Evolutionary conservation across 257 asterid genomes (phyloP), one percentile per base, ranked within the genome.

Genomic region (Primulina huaijiensis): DNA sequence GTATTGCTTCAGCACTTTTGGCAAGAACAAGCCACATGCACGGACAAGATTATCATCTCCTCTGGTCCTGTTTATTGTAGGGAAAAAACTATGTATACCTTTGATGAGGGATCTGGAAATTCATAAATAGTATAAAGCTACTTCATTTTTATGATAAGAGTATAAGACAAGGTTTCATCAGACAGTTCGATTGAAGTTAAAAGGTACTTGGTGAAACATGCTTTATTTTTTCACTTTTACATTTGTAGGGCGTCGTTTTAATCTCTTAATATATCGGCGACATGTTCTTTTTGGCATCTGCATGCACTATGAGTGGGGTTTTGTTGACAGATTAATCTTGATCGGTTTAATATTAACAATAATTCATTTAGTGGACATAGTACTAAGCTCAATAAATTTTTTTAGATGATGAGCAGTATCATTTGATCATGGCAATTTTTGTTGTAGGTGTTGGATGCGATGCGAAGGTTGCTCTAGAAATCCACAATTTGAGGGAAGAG

Each of bases 401-500:
- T 16, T 9, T 56, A 12, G 37, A 9, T 59, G 19, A n/a, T 6
- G 33, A 40, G 65, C n/a, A 34, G 5, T 68, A 56, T 69, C 30
- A 63, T 81, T 21, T 31, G 59, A 57, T 69, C 57, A 37, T 37
- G 65, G 62, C 43, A 50, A 62, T 21, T 75, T 66, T 19, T 74
- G 31, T 62, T 82, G 65, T 82, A 94, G 99, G 99, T 81, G 97
- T 94, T 75, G 99, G 99, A 71, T 94, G 97, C 40, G 99, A 94
- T 89, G 99, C 99, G 56, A 94, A 94, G 84, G 99, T 94, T 84
- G 97, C 99, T 77, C 76, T 94, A 77, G 97, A 94, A 72, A 91
- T 94, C 72, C 99, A 94, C 80, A 94, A 94, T 80, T 72, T 94
- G 77, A 88, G 97, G 79, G 99, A 94, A 80, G 99, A 94, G 86